Evolutionary conservation across 148 eudicot species (phyloP), one percentile per base, ranked within the genome.

Genomic region (Rheum nobile): DNA sequence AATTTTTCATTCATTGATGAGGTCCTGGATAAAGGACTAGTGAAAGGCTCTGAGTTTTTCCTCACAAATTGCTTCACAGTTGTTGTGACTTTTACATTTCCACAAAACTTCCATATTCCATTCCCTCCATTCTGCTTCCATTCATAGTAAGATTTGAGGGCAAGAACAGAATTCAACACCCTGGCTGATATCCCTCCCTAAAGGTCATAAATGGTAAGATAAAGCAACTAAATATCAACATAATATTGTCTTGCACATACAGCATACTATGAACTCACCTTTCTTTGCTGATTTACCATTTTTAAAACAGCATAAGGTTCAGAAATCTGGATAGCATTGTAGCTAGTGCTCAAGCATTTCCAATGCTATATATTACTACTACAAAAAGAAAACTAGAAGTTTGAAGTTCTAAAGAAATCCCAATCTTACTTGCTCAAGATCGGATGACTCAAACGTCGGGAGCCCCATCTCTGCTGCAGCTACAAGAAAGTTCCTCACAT

Each of bases 381-480:
- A 12, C 22, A 34, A 35, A 67, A n/a, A n/a, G n/a, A 67, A 13
- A 4, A 14, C 1, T 67, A 34, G 4, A 17, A 4, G 22, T 34
- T n/a, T n/a, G n/a, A 35, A 67, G 8, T 5, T 6, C 16, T 31
- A 17, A 14, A 8, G 71, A 57, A 26, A 8, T 35, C 3, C 24
- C 22, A 16, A 32, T 91, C n/a, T n/a, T n/a, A n/a, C n/a, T n/a
- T n/a, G n/a, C n/a, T n/a, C n/a, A n/a, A n/a, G n/a, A n/a, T n/a
- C 97, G 72, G 96, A 91, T 76, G 91, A 93, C 79, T 91, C 92
- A 79, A 95, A 91, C 48, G 90, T 85, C 26, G 97, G 98, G 75
- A 95, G 83, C 71, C 97, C 96, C 84, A 91, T 76, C 75, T 87
- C 93, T 79, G 88, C 88, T 35, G 90, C 84, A 44, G 88, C 90